phyloP scores from a whole-genome alignment of 1,284 basidiomycete genomes.

The Golubevia pallescens region DNA sequence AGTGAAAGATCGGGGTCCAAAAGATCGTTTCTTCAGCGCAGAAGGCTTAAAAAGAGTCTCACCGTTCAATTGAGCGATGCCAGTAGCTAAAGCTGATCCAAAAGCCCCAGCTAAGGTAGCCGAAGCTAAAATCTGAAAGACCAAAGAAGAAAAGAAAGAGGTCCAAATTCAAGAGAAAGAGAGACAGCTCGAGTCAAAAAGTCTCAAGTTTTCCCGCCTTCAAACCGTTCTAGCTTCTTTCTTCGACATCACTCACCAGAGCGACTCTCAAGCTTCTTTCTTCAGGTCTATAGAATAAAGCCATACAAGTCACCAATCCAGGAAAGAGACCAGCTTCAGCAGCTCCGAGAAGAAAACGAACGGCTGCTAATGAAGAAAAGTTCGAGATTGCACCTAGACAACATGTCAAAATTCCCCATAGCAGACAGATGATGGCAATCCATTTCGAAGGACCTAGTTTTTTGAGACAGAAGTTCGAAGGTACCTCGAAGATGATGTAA shows the following conservation, averaged over 20 bases:
- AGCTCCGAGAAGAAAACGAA: slow-evolving; percentile 12
- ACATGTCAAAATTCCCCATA: slow-evolving; percentile 7
- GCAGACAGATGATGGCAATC: slow-evolving; percentile 8
- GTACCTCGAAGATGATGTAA: background rate
- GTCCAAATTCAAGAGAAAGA: background rate
- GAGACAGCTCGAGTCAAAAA: background rate
- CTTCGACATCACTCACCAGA: slow-evolving; percentile 3
- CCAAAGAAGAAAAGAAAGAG: slow-evolving; percentile 9
- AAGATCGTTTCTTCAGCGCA: background rate
- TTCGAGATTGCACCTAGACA: slow-evolving; percentile 9
- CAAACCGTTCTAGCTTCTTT: background rate
- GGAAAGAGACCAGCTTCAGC: slow-evolving; percentile 14
- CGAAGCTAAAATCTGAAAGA: slow-evolving; percentile 3
- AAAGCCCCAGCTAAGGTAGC: background rate
- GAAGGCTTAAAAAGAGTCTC: background rate
- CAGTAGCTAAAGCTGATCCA: background rate
- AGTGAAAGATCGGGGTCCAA: background rate
- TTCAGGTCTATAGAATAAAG: background rate
- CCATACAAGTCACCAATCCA: background rate
- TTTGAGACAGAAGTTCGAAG: slow-evolving; percentile 8
- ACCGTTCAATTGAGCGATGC: slow-evolving; percentile 1
- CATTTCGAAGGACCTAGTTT: slow-evolving; percentile 7
- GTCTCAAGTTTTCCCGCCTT: background rate
- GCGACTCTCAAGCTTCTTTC: background rate
- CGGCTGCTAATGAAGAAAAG: slow-evolving; percentile 9